Conservation (phyloP, 2,329 filamentous ascomycete species). For the Pyricularia sp. region DNA sequence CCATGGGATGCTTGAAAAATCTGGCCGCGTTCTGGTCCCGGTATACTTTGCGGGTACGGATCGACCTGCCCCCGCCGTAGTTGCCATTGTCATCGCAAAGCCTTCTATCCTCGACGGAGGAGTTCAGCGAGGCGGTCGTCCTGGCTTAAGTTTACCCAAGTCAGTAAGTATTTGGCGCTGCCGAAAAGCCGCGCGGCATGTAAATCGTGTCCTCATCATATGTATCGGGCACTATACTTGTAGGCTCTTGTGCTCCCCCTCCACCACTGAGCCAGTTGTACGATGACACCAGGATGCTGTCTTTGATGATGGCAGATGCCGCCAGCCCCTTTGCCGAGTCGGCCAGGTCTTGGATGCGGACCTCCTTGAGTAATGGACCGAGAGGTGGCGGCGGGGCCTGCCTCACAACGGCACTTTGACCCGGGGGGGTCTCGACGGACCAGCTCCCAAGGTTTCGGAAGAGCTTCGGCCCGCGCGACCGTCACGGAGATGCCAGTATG, state of each 20-base stretch:
- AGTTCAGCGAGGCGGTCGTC: conserved; percentile 37
- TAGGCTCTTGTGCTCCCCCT: conserved; percentile 6
- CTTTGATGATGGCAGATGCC: conserved; percentile 12
- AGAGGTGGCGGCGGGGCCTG: conserved; percentile 9
- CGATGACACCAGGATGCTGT: conserved; percentile 16
- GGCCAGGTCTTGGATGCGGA: conserved; percentile 8
- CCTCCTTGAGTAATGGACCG: conserved; percentile 9
- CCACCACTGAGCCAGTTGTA: conserved; percentile 22
- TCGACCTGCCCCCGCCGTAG: not conserved
- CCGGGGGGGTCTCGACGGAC: not conserved
- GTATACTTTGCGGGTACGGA: conserved; percentile 22
- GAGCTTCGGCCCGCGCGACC: not conserved
- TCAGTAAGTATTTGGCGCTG: not conserved
- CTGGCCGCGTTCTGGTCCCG: conserved; percentile 40
- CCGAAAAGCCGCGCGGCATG: not conserved
- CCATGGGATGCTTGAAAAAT: conserved; percentile 34
- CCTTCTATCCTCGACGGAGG: conserved; percentile 20
- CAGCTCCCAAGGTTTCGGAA: not conserved
- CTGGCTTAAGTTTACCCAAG: conserved; percentile 15
- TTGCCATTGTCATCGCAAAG: conserved; percentile 31
- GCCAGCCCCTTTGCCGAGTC: conserved; percentile 8
- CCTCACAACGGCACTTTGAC: not conserved
- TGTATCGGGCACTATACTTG: conserved; percentile 21
- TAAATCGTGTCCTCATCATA: not conserved
- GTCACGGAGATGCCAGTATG: not conserved